These are phyloP conservation scores for Dioscorea alata DNA, from an alignment of 106 monocot genomes.

Conservation along the genomic window DNA sequence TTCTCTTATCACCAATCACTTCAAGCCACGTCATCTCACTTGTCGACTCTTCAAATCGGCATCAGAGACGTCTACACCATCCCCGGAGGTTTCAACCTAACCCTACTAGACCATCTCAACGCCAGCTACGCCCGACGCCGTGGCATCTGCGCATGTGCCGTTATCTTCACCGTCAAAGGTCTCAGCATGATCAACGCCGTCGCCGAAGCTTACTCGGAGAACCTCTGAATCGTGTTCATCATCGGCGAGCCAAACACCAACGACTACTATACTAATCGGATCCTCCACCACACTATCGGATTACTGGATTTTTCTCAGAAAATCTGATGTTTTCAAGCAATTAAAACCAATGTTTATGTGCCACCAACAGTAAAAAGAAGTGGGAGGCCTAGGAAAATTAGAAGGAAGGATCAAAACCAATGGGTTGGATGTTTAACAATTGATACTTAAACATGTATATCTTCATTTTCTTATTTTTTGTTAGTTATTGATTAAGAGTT, in stretches of 20 bases:
- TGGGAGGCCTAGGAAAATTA: too few species aligned
- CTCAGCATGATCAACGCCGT: conserved; percentile 60
- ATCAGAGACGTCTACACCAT: conserved; percentile 45
- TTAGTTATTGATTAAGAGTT: too few species aligned
- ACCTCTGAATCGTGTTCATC: conserved; percentile 53
- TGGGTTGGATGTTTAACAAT: too few species aligned
- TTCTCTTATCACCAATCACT: background rate
- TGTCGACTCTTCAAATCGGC: conserved; percentile 46
- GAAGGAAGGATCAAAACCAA: too few species aligned
- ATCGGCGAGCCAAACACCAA: conserved; percentile 53
- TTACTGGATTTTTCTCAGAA: conserved; percentile 69
- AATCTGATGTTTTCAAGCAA: conserved; percentile 60
- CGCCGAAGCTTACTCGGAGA: conserved; percentile 62
- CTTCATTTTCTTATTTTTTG: too few species aligned
- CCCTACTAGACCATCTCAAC: conserved; percentile 54
- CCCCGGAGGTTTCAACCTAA: conserved; percentile 59
- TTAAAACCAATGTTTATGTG: too few species aligned
- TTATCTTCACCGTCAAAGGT: too few species aligned
- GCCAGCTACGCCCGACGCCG: conserved; percentile 44
- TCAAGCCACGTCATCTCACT: conserved; percentile 19
- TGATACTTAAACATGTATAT: too few species aligned
- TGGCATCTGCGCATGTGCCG: conserved; percentile 49
- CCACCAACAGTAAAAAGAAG: too few species aligned
- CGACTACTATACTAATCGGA: conserved; percentile 52
- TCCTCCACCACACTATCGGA: conserved; percentile 74